These are phyloP conservation scores for Hansenula lynferdii DNA, from an alignment of 1,139 yeast species.

Conservation along the genomic window DNA sequence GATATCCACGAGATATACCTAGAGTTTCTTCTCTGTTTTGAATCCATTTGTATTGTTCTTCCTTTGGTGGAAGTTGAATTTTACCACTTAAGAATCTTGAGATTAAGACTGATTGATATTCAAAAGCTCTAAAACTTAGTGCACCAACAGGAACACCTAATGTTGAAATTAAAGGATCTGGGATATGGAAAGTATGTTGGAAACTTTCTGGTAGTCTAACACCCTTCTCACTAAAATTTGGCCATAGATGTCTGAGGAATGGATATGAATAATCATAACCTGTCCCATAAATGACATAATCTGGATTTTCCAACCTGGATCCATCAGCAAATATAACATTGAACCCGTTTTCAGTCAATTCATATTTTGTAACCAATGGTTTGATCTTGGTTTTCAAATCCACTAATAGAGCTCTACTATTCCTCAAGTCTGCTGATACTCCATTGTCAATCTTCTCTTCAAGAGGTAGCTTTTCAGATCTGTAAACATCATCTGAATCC, in stretches of 20 bases:
- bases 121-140: slow-evolving; percentile 24
- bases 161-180: slow-evolving; percentile 39
- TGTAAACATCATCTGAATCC: slow-evolving; percentile 13
- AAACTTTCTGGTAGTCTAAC: slow-evolving; percentile 18
- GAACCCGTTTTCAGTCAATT: slow-evolving; percentile 14
- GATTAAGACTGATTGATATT: slow-evolving; percentile 26
- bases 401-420: no score
- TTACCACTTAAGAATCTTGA: slow-evolving; percentile 26
- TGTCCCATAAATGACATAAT: slow-evolving; percentile 38
- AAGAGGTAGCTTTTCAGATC: slow-evolving; percentile 14
- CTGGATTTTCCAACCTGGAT: slow-evolving; percentile 29
- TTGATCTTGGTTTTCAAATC: slow-evolving; percentile 10
- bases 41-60: slow-evolving; percentile 9
- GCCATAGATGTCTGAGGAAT: slow-evolving; percentile 24
- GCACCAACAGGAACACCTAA: slow-evolving; percentile 25
- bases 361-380: slow-evolving; percentile 14
- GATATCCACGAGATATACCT: slow-evolving; percentile 28
- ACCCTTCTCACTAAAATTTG: slow-evolving; percentile 14
- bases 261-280: slow-evolving; percentile 41
- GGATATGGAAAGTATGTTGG: slow-evolving; percentile 20
- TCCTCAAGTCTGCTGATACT: no score
- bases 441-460: no score
- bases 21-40: not conserved
- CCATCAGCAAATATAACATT: slow-evolving; percentile 33
- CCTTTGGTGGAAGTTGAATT: slow-evolving; percentile 13